phyloP scores from a whole-genome alignment of 192 early-diverging fungal species.

The Entomortierella beljakovae region DNA sequence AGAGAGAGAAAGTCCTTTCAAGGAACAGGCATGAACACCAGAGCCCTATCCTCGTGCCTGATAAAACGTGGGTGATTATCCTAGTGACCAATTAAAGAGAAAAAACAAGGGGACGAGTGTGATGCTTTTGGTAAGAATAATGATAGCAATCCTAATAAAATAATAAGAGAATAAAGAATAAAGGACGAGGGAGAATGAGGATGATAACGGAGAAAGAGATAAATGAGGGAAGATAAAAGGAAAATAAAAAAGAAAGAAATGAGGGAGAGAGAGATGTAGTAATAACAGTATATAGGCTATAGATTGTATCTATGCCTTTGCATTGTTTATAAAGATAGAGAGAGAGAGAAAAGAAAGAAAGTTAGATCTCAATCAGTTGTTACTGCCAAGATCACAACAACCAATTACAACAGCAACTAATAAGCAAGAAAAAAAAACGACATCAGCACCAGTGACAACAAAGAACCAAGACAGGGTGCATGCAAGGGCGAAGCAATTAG shows the following conservation, averaged over 20 bases:
- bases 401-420: too few relatives aligned
- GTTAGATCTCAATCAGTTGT: too few relatives aligned
- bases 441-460: too few relatives aligned
- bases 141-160: too few relatives aligned
- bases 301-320: background rate
- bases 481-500: background rate
- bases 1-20: background rate
- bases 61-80: background rate
- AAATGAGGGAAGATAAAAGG: too few relatives aligned
- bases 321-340: background rate
- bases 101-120: background rate
- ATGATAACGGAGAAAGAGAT: background rate
- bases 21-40: background rate
- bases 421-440: too few relatives aligned
- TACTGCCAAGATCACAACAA: too few relatives aligned
- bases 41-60: constrained; percentile 5
- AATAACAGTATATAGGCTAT: constrained; percentile 19
- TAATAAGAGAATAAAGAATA: background rate
- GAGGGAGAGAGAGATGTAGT: constrained; percentile 10
- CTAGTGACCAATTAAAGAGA: background rate
- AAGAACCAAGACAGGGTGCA: background rate
- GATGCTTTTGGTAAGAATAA: too few relatives aligned
- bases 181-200: background rate
- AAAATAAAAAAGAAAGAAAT: background rate
- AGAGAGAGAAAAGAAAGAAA: background rate